Evolutionary conservation across 129 eudicot genomes (phyloP).

Genomic region (Deinandra increscens): DNA sequence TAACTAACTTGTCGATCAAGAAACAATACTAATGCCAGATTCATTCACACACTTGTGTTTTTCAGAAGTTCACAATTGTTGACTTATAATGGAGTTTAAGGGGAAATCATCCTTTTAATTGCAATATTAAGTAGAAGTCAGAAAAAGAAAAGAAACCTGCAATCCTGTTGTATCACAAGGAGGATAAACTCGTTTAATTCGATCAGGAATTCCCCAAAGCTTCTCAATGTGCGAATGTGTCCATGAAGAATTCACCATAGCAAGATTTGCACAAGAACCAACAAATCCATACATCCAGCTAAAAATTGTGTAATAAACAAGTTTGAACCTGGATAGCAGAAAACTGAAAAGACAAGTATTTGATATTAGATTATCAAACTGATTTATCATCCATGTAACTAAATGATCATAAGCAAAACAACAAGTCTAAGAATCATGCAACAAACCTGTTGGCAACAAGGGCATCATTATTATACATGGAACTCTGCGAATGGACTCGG

Average conservation of each 20-base stretch:
- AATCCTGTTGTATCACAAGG: slow-evolving; percentile 97
- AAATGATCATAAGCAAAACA: slow-evolving; percentile 14
- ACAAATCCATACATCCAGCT: slow-evolving; percentile 94
- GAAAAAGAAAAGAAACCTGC: slow-evolving; percentile 59
- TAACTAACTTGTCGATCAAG: neutral
- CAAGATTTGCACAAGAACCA: slow-evolving; percentile 88
- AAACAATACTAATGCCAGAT: neutral
- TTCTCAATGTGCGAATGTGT: slow-evolving; percentile 78
- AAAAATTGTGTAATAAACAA: slow-evolving; percentile 72
- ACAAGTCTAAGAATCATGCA: neutral
- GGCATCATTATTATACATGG: slow-evolving; percentile 83
- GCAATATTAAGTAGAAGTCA: slow-evolving; percentile 4
- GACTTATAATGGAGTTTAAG: neutral
- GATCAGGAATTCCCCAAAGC: slow-evolving; percentile 78
- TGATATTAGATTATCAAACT: neutral
- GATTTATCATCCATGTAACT: neutral
- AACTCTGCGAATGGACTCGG: slow-evolving; percentile 67
- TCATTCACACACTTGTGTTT: neutral
- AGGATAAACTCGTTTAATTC: slow-evolving; percentile 77
- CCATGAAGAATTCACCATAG: slow-evolving; percentile 97
- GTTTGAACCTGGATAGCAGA: slow-evolving; percentile 71
- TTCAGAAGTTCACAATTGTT: slow-evolving; percentile 1
- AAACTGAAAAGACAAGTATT: slow-evolving; percentile 42
- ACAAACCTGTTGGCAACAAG: slow-evolving; percentile 80
- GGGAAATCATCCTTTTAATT: slow-evolving; percentile 8